Evolutionary conservation across 1,284 basidiomycete genomes (phyloP).

Genomic region (Ustilago trichophora): DNA sequence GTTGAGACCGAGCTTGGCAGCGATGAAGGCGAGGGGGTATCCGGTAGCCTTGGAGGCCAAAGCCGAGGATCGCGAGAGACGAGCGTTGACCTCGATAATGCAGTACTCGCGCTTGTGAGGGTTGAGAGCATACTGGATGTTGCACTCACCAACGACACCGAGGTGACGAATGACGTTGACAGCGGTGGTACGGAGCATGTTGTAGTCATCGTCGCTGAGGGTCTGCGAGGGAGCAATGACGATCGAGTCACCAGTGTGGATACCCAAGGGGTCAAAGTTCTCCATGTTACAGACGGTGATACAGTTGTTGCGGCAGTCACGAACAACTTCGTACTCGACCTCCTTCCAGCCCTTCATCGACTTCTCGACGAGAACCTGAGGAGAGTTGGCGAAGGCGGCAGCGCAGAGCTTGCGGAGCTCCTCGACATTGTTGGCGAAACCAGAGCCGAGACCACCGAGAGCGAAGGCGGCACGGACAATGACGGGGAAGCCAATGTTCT

Average conservation of each 20-base stretch:
- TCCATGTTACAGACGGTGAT: conserved; percentile 99
- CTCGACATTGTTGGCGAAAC: conserved; percentile 88
- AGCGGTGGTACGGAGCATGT: conserved; percentile 97
- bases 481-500: conserved; percentile 90
- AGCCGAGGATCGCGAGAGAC: conserved; percentile 95
- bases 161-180: conserved; percentile 98
- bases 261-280: conserved; percentile 98
- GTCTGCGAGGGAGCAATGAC: conserved; percentile 98
- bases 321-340: conserved; percentile 99
- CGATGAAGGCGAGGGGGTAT: conserved; percentile 97
- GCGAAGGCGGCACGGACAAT: conserved; percentile 97
- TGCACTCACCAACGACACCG: conserved; percentile 97
- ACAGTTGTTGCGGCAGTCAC: conserved; percentile 95
- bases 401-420: conserved; percentile 84
- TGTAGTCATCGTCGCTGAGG: conserved; percentile 85
- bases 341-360: conserved; percentile 98
- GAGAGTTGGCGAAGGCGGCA: conserved; percentile 88
- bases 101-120: conserved; percentile 95
- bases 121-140: conserved; percentile 98
- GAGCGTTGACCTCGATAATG: conserved; percentile 99
- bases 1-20: conserved; percentile 94
- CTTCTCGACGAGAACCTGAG: conserved; percentile 96
- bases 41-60: conserved; percentile 98
- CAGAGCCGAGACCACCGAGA: conserved; percentile 91
- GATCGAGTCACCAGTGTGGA: conserved; percentile 99